Conservation (phyloP, 441 rosid genomes). For the Erodium texanum region DNA sequence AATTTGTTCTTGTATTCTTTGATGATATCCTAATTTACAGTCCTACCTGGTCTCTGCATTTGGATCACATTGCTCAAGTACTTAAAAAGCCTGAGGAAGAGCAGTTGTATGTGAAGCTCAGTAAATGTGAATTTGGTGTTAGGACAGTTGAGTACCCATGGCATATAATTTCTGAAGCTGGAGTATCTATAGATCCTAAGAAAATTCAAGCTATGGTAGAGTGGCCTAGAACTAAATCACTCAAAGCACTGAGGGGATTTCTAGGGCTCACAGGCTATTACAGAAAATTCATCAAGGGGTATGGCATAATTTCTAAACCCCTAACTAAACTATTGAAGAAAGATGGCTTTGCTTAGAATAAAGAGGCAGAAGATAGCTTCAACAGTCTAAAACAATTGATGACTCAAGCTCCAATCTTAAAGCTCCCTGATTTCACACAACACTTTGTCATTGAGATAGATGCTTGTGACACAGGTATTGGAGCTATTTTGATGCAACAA, state of each 20-base stretch:
- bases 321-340: slow-evolving; percentile 4
- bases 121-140: too few species aligned
- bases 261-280: background rate
- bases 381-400: background rate
- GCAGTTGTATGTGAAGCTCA: too few species aligned
- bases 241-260: slow-evolving; percentile 2
- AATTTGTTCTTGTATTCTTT: too few species aligned
- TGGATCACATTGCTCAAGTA: too few species aligned
- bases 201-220: too few species aligned
- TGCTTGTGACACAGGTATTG: background rate
- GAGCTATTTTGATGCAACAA: background rate
- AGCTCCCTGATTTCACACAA: background rate
- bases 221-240: background rate
- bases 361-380: background rate
- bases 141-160: too few species aligned
- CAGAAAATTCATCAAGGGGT: background rate
- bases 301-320: background rate
- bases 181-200: too few species aligned
- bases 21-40: too few species aligned
- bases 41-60: too few species aligned
- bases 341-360: background rate
- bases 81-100: too few species aligned
- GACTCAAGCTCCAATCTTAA: background rate
- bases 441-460: background rate
- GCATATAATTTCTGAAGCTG: too few species aligned